Evolutionary conservation across 768 basidiomycete genomes (phyloP).

Genomic region (Mycena vulgaris): DNA sequence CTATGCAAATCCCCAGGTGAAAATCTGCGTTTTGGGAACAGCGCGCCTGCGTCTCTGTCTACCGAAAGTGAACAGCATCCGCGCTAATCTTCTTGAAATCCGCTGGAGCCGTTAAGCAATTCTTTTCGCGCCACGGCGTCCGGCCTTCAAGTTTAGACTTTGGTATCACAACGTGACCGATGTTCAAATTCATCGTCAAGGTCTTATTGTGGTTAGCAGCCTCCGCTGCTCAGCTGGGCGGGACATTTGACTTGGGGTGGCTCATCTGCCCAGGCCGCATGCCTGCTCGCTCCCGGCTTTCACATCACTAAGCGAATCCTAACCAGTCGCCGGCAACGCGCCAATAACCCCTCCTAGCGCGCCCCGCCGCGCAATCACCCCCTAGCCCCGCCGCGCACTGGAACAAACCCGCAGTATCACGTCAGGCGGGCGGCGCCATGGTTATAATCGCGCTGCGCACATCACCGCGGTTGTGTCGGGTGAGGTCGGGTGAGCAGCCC

Average conservation of each 20-base stretch:
- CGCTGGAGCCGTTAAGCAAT: too few species aligned
- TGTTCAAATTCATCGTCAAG: background rate
- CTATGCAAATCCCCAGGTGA: too few species aligned
- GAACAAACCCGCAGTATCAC: slow-evolving; percentile 18
- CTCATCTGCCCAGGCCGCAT: slow-evolving; percentile 5
- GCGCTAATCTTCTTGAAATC: too few species aligned
- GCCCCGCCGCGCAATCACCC: slow-evolving; percentile 16
- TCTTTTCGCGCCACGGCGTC: too few species aligned
- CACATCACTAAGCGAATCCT: background rate
- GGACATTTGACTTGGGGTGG: slow-evolving; percentile 8
- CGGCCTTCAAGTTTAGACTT: too few species aligned
- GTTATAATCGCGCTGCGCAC: slow-evolving; percentile 27
- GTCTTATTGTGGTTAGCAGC: background rate
- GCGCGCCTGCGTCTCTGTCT: too few species aligned
- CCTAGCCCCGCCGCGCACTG: slow-evolving; percentile 16
- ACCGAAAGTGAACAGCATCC: too few species aligned
- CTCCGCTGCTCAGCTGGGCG: slow-evolving; percentile 16
- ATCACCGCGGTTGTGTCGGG: slow-evolving; percentile 36
- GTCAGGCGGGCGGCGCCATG: slow-evolving; percentile 30
- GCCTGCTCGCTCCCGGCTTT: background rate
- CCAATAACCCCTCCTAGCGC: slow-evolving; percentile 1
- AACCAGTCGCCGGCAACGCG: background rate
- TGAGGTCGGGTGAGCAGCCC: slow-evolving; percentile 35
- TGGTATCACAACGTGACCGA: background rate
- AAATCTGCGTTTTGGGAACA: too few species aligned